Conservation (phyloP, 164 flowering plant species). For the Vitis rotundifolia region DNA sequence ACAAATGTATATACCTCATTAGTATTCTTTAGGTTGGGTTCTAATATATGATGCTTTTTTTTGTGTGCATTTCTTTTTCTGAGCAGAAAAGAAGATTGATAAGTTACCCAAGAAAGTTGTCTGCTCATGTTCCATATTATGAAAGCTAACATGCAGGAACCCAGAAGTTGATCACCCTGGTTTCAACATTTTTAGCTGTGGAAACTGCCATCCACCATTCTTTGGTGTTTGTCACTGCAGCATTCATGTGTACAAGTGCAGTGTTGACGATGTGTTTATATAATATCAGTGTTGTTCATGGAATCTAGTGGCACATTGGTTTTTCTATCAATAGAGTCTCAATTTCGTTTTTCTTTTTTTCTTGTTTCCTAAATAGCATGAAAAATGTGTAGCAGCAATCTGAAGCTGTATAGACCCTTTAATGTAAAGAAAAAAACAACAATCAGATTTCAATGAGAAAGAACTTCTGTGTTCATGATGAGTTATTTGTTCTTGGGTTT, state of each 20-base stretch:
- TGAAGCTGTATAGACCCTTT: conserved; percentile 17
- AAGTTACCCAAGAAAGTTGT: conserved; percentile 43
- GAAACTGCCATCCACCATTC: neutral
- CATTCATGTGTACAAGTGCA: conserved; percentile 18
- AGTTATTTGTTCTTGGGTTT: neutral
- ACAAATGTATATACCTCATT: neutral
- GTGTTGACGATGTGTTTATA: conserved; percentile 9
- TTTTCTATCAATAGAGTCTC: too few relatives aligned
- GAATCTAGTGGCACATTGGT: neutral
- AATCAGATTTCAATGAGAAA: conserved; percentile 9
- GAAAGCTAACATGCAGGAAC: conserved; percentile 16
- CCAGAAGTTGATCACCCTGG: conserved; percentile 1
- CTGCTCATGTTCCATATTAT: conserved; percentile 64
- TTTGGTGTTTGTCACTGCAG: conserved; percentile 4
- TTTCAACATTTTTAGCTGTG: conserved; percentile 5
- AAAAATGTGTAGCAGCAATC: conserved; percentile 14
- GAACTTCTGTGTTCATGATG: neutral
- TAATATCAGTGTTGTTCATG: conserved; percentile 9
- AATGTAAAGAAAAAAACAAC: conserved; percentile 17
- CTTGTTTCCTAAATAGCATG: neutral
- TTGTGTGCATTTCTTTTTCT: conserved; percentile 6
- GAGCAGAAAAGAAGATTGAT: conserved; percentile 66
- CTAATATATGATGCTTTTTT: neutral
- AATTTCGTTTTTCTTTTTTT: neutral
- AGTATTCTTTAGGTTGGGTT: neutral